Base-by-base conservation (phyloP, 495 filamentous ascomycete species). In the Pyrenopolyporus hunteri region DNA sequence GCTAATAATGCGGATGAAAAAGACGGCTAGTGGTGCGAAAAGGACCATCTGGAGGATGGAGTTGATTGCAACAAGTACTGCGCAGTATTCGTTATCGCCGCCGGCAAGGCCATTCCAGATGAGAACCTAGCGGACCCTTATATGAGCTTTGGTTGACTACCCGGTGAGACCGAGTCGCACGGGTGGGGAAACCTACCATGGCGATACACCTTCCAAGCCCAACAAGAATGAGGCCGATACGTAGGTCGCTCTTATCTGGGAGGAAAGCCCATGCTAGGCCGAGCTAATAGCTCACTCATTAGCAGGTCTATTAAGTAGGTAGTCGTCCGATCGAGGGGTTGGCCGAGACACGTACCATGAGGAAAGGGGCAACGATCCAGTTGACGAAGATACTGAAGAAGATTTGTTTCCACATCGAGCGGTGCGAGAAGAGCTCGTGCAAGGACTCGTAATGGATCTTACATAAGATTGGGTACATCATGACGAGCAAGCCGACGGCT, bases 391-490 rank as follows among this genome's bases (percentile, higher is more conserved):
- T 69, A 61, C 88, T 91, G 67, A 97, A 90, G 0, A 63, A 77
- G 48, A 97, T 81, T 67, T 97, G 93, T 11, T 85, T 80, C 91
- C 91, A 97, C 6, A 95, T 74, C 2, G 75, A 75, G 3, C 81
- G 81, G 3, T 81, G 67, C 8, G 74, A 72, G 58, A 96, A 85
- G 13, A 90, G 71, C 6, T 82, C 79, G 70, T 93, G 90, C 35
- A 98, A 73, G 0, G 80, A 82, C 72, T 96, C 93, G 72, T 84
- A 95, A 28, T 85, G 84, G n/a, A 97, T 87, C 73, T 96, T 97
- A 83, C 92, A 94, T 16, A 96, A 78, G 58, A 95, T 95, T 0
- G 92, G 92, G 66, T 95, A 96, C 92, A 96, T 96, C 91, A 96
- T 96, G 22, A 94, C 84, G 6, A 96, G 81, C 14, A 96, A 78